These are phyloP conservation scores for Penicillium sp. DNA, from an alignment of 2,329 filamentous ascomycete genomes.

Conservation along the genomic window DNA sequence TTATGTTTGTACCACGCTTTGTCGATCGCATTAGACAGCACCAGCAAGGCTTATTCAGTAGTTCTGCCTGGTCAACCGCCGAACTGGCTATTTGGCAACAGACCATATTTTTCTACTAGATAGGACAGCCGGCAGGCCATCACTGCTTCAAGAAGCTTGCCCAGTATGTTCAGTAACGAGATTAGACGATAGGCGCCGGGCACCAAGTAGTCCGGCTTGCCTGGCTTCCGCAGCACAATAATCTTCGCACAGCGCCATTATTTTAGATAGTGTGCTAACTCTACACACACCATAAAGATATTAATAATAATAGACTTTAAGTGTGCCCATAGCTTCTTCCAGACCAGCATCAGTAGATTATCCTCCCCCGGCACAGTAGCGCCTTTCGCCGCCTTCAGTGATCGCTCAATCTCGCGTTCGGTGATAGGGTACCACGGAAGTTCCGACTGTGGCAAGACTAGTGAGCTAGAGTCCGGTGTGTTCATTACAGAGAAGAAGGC, in stretches of 20 bases:
- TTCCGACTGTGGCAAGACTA: too few relatives aligned
- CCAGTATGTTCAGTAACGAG: not conserved
- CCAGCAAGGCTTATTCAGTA: not conserved
- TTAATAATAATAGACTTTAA: slow-evolving; percentile 2
- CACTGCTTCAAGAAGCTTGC: not conserved
- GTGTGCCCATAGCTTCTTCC: slow-evolving; percentile 11
- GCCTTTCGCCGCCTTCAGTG: slow-evolving; percentile 17
- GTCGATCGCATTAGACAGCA: not conserved
- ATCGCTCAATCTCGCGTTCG: slow-evolving; percentile 12
- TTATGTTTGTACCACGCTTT: not conserved
- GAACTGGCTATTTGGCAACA: not conserved
- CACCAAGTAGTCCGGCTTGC: slow-evolving; percentile 29
- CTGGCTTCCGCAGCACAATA: slow-evolving; percentile 29
- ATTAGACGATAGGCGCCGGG: not conserved
- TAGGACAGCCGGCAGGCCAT: not conserved
- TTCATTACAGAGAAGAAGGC: slow-evolving; percentile 10
- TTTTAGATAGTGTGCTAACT: slow-evolving; percentile 22
- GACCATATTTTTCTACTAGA: not conserved
- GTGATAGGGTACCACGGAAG: slow-evolving; percentile 13
- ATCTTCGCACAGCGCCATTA: slow-evolving; percentile 24
- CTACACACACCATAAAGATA: slow-evolving; percentile 2
- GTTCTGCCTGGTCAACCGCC: not conserved
- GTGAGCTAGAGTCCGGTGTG: too few relatives aligned
- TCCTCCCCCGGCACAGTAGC: slow-evolving; percentile 23
- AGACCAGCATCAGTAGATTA: slow-evolving; percentile 22